Base-by-base conservation (phyloP, 208 protist genomes). In the Phytomonas sp. region DNA sequence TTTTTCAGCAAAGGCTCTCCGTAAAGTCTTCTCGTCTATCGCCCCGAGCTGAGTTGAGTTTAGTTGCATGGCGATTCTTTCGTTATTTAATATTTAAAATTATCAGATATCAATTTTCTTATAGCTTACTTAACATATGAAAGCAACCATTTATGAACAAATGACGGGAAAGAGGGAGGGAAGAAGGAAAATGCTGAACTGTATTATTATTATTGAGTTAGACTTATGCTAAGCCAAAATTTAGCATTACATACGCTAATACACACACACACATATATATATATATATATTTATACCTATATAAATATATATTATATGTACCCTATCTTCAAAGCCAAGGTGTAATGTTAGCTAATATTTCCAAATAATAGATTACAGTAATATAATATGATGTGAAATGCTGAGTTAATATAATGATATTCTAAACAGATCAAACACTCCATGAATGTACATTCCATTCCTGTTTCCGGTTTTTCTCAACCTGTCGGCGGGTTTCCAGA, bases 11-110 rank as follows among this genome's bases (percentile, higher is more conserved):
- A 84, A 36, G 0, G 80, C 76, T 66, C 72, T 45, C 8, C 77
- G 80, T 2, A 86, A 70, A 37, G 74, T 77, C 0, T 59, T 68
- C 69, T 84, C 78, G 3, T 73, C 76, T 68, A 81, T 74, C 26
- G 19, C 33, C 29, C 6, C 40, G 12, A 49, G 40, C 14, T 49
- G 40, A 56, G 40, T 49, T 49, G 12, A 16, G 12, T 12, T 12
- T 12, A 1, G 6, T 19, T 49, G 40, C 3, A 16, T 49, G 19
- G 40, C 40, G 7, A 49, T 49, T 19, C 10, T 49, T 49, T 19
- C 40, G 2, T 49, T 49, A 16, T 49, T 23, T 4, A 49, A 49
- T 49, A 30, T 45, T 16, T 42, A 4, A 10, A 31, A 42, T 6
- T 4, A 52, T 52, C 36, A 67, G 60, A 32, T 63, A 37, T 63